A percentile compares a stretch with the other conserved stretches of the same genome.
Conservation (phyloP, 257 asterid genomes). For the Fraxinus cuspidata region DNA sequence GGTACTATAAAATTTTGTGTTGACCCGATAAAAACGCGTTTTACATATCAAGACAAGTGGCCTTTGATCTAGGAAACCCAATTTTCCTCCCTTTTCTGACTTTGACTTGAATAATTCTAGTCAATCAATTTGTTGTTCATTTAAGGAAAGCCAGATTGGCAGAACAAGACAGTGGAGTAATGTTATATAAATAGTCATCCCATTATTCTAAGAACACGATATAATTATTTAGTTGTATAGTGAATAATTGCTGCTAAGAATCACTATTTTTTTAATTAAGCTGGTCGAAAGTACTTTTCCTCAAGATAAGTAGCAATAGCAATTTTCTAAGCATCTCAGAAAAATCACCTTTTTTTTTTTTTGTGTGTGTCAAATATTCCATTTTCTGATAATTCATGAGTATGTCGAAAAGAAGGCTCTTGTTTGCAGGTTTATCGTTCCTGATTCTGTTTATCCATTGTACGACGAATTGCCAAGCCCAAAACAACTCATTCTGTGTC, state of each 20-base stretch:
- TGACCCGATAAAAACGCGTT: slow-evolving; percentile 25
- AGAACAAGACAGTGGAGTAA: background rate
- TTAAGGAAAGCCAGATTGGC: background rate
- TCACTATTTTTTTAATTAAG: background rate
- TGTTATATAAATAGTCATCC: slow-evolving; percentile 4
- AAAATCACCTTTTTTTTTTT: background rate
- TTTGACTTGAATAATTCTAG: slow-evolving; percentile 21
- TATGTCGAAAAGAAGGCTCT: slow-evolving; percentile 23
- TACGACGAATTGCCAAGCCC: slow-evolving; percentile 33
- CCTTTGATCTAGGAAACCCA: background rate
- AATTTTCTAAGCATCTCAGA: background rate
- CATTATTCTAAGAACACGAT: background rate
- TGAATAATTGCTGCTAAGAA: slow-evolving; percentile 17
- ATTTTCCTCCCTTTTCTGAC: slow-evolving; percentile 9
- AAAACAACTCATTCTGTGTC: slow-evolving; percentile 34
- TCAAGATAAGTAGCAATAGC: slow-evolving; percentile 13
- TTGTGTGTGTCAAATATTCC: background rate
- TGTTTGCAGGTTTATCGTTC: slow-evolving; percentile 10
- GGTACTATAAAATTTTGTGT: background rate
- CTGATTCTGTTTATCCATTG: slow-evolving; percentile 28
- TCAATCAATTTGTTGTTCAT: background rate
- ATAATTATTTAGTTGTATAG: background rate
- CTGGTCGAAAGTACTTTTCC: slow-evolving; percentile 17
- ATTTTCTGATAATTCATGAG: slow-evolving; percentile 3
- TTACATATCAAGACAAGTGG: slow-evolving; percentile 5